Base-by-base conservation (phyloP, 2,329 filamentous ascomycete species). In the Penicillium vulpinum region DNA sequence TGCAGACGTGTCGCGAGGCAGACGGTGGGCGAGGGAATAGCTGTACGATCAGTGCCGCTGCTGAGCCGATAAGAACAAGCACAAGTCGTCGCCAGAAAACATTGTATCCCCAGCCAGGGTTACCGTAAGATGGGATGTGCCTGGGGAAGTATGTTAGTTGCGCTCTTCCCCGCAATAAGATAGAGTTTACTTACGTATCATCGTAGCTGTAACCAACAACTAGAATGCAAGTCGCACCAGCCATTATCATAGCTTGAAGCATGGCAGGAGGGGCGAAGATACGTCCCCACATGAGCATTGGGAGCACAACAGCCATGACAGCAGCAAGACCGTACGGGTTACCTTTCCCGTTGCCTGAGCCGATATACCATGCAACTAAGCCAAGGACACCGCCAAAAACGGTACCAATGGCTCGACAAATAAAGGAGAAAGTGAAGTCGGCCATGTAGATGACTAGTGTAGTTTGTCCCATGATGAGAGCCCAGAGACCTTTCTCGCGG, bases 401-500 rank as follows among this genome's bases (percentile, higher is more conserved):
- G 0, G 80, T 82, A 6, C 78, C 81, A 1, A 75, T 50, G 0
- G 67, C 63, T 22, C 81, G 73, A 0, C 73, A 67, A 0, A 81
- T 41, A 6, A 82, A 59, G 0, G 78, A 79, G 47, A 79, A 78
- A 0, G 75, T 76, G 39, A 83, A 82, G 51, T 83, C 81, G 0
- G 79, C 76, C 71, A 81, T 76, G 61, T 82, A 83, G 10, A 79
- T 70, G 1, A 82, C 70, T 2, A 83, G 59, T 1, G 73, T 74
- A 0, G 78, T 80, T 60, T 83, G 81, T 0, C 75, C 80, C 67
- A 80, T 83, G 40, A 83, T 81, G 9, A 83, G 65, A 0, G 72
- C 79, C 81, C 81, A 83, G 0, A 83, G 69, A 0, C 81, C 80
- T 62, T 81, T 82, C 54, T 83, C 75, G 3, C 80, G 74, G 48